A percentile compares a stretch with the other conserved stretches of the same genome.
Conservation (phyloP, 2,329 filamentous ascomycete genomes). For the Parasarocladium wereldwijsianum region DNA sequence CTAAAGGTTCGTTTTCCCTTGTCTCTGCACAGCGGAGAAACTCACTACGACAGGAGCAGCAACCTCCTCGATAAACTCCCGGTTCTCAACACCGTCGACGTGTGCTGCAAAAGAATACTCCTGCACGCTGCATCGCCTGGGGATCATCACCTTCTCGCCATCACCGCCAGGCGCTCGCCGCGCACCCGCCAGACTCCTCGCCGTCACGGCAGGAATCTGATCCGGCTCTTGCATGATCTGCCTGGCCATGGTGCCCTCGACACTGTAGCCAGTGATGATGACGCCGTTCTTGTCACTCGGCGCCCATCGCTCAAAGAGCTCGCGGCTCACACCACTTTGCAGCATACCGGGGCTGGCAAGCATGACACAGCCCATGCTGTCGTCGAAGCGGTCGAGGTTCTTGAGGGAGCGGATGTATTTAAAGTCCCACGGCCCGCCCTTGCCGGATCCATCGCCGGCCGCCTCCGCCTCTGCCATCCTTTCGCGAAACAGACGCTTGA, state of each 20-base stretch:
- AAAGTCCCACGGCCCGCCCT: constrained; percentile 92
- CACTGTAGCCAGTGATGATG: constrained; percentile 94
- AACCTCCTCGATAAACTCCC: constrained; percentile 93
- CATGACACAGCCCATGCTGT: constrained; percentile 92
- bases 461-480: constrained; percentile 83
- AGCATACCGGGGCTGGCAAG: constrained; percentile 96
- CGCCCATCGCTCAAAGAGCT: constrained; percentile 88
- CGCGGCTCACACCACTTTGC: constrained; percentile 86
- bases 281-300: constrained; percentile 96
- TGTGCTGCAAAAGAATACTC: constrained; percentile 95
- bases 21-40: constrained; percentile 12
- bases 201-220: constrained; percentile 89
- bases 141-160: constrained; percentile 81
- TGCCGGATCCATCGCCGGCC: constrained; percentile 56
- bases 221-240: constrained; percentile 91
- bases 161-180: constrained; percentile 50
- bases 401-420: constrained; percentile 85
- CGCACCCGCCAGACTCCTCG: constrained; percentile 48
- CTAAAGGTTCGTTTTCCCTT: no score
- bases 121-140: constrained; percentile 78
- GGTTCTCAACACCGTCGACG: constrained; percentile 89
- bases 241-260: constrained; percentile 97
- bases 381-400: constrained; percentile 88
- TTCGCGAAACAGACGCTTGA: constrained; percentile 87
- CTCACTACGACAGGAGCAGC: constrained; percentile 81